These are phyloP conservation scores for Metarhizium sp. DNA, from an alignment of 2,329 filamentous ascomycete genomes.

Conservation along the genomic window DNA sequence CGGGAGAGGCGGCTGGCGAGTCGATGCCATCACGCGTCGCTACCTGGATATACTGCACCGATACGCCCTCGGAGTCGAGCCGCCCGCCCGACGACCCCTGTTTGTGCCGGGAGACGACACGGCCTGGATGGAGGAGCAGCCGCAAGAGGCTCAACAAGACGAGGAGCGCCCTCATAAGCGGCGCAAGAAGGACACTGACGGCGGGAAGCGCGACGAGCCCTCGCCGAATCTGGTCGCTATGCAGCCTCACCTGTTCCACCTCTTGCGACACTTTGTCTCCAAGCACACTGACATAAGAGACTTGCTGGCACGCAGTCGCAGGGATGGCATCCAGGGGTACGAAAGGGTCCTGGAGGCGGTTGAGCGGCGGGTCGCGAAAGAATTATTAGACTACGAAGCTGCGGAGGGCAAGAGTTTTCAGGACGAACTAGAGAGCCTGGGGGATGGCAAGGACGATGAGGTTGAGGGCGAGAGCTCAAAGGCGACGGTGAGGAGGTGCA, in stretches of 20 bases:
- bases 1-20: conserved; percentile 74
- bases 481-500: conserved; percentile 62
- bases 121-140: conserved; percentile 30
- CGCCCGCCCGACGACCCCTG: conserved; percentile 60
- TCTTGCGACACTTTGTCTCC: conserved; percentile 73
- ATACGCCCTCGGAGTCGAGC: conserved; percentile 57
- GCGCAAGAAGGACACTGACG: conserved; percentile 30
- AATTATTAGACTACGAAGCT: conserved; percentile 57
- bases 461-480: conserved; percentile 49
- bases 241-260: conserved; percentile 88
- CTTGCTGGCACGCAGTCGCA: conserved; percentile 59
- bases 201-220: conserved; percentile 27
- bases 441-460: conserved; percentile 17
- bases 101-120: conserved; percentile 56
- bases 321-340: conserved; percentile 65
- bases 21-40: conserved; percentile 78
- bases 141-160: conserved; percentile 19
- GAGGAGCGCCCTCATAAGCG: conserved; percentile 45
- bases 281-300: conserved; percentile 78
- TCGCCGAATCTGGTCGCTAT: conserved; percentile 64
- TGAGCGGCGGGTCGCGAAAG: conserved; percentile 64
- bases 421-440: conserved; percentile 22
- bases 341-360: conserved; percentile 69
- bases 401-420: conserved; percentile 41
- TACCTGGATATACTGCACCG: conserved; percentile 87